Conservation (phyloP, 2,329 filamentous ascomycete genomes). For the Curvularia spicifera region DNA sequence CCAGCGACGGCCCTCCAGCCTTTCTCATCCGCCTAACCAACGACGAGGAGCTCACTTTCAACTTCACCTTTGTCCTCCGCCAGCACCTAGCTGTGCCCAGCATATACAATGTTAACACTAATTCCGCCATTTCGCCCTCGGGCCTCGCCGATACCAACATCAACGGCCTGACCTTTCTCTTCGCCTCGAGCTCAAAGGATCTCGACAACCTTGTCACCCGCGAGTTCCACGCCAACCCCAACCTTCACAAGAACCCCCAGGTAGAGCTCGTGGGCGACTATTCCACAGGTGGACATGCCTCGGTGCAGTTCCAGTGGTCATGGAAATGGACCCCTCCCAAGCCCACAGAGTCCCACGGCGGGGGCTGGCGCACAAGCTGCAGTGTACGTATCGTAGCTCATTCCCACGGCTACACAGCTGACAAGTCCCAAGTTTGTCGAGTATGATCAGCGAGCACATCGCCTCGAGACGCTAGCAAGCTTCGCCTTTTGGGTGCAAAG, state of each 20-base stretch:
- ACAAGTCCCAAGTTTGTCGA: slow-evolving; percentile 77
- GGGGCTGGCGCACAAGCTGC: slow-evolving; percentile 95
- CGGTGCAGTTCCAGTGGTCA: slow-evolving; percentile 89
- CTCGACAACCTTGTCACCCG: slow-evolving; percentile 92
- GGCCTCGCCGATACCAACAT: slow-evolving; percentile 72
- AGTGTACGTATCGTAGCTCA: slow-evolving; percentile 64
- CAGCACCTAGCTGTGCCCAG: slow-evolving; percentile 57
- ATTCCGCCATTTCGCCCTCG: slow-evolving; percentile 54
- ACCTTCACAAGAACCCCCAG: slow-evolving; percentile 95
- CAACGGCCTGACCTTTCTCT: slow-evolving; percentile 89
- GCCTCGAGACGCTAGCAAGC: slow-evolving; percentile 83
- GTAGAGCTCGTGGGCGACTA: slow-evolving; percentile 95
- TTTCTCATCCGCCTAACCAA: slow-evolving; percentile 88
- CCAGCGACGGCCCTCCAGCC: slow-evolving; percentile 59
- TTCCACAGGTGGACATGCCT: slow-evolving; percentile 79
- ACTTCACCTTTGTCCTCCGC: slow-evolving; percentile 84
- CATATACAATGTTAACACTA: slow-evolving; percentile 50
- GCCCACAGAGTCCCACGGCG: slow-evolving; percentile 76
- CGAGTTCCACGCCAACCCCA: slow-evolving; percentile 96
- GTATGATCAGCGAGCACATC: slow-evolving; percentile 92
- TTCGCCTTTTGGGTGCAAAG: slow-evolving; percentile 97
- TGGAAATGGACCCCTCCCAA: slow-evolving; percentile 98
- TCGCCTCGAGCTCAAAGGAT: slow-evolving; percentile 83
- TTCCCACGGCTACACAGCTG: slow-evolving; percentile 19
- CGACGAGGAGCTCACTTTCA: slow-evolving; percentile 91